Base-by-base conservation (phyloP, 257 asterid species). In the Mitragyna speciosa region DNA sequence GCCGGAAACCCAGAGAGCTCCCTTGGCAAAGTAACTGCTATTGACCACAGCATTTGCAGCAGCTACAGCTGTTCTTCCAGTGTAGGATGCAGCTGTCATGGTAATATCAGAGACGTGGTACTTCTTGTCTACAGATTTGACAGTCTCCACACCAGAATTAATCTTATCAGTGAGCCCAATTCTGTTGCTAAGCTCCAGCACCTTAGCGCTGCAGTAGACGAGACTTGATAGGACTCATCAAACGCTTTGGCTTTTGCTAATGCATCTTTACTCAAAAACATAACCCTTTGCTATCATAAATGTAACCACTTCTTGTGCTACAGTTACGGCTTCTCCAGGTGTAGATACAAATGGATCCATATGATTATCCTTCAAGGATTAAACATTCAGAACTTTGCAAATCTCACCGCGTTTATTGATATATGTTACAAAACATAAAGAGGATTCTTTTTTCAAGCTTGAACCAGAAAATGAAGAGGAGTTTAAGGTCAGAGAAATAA, bases 1-100 rank as follows among this genome's bases (percentile, higher is more conserved):
- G 64, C 77, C 86, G 6, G 95, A 86, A 67, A 89, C 89, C 92
- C 89, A 88, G 45, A 89, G 89, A 15, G 95, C 95, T 69, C 93
- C 95, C 73, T 45, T 82, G 74, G 90, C 87, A 41, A 91, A 91
- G 84, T 86, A 91, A 72, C 88, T 80, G 77, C 91, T 89, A 81
- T 72, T 89, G 33, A 87, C 93, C 31, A 85, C 92, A 12, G 88
- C 89, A 19, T 63, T 85, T 33, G 92, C 88, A 47, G 92, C 90
- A 58, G 86, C 85, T 0, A 67, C 83, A 1, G 92, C 96, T 14
- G 89, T 86, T 84, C 72, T 80, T 17, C 92, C 89, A 11, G 95
- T 82, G 77, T 52, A 83, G 12, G 82, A 59, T 43, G 89, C 93
- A 30, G 80, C 95, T 0, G 88, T 19, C 81, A 39, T 84, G 16